phyloP scores from a whole-genome alignment of 192 early-diverging fungal genomes.

The Backusella liffmaniae region DNA sequence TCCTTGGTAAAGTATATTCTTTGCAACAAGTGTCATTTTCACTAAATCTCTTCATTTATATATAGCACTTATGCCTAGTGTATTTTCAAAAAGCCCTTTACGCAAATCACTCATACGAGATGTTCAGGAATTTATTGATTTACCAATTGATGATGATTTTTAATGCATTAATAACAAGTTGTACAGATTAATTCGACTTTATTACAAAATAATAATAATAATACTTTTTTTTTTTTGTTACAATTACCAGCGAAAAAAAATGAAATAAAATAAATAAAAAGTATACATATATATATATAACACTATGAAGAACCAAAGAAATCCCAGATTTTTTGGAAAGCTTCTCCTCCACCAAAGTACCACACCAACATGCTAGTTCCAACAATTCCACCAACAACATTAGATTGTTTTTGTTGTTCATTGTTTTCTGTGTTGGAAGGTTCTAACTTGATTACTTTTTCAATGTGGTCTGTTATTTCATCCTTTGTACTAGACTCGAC shows the following conservation, averaged over 20 bases:
- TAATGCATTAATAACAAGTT: not conserved
- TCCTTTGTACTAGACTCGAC: not conserved
- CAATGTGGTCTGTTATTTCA: not conserved
- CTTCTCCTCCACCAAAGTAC: constrained; percentile 15
- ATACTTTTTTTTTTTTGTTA: not conserved
- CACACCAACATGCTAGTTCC: constrained; percentile 10
- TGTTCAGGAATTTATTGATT: constrained; percentile 27
- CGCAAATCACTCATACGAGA: constrained; percentile 18
- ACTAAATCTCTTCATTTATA: not conserved
- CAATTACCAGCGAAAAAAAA: not conserved
- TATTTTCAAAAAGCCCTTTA: not conserved
- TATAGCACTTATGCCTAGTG: constrained; percentile 21
- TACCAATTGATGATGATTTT: constrained; percentile 9
- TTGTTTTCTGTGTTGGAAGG: not conserved
- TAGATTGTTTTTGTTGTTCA: not conserved
- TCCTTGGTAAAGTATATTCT: constrained; percentile 24
- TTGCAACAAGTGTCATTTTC: not conserved
- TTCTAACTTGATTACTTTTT: not conserved
- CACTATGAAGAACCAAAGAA: constrained; percentile 6
- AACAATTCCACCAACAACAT: not conserved
- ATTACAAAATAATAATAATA: not conserved
- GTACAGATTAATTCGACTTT: not conserved
- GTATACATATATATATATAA: constrained; percentile 6
- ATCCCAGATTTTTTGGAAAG: not conserved
- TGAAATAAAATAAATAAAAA: constrained; percentile 1